Base-by-base conservation (phyloP, 2,329 filamentous ascomycete species). In the Aspergillus sp. region DNA sequence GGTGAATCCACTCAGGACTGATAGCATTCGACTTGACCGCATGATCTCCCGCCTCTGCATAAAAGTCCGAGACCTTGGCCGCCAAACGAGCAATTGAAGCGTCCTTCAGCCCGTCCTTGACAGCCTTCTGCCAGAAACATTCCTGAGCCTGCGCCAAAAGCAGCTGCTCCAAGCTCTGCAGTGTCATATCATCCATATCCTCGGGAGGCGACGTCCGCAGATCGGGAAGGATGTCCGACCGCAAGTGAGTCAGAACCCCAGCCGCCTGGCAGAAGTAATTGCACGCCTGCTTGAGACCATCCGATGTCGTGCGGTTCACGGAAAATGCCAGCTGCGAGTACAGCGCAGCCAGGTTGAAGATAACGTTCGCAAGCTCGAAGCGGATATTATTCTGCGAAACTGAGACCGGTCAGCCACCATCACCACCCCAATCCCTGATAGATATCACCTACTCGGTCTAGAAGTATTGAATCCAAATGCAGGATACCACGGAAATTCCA, bases 51-150 rank as follows among this genome's bases (percentile, higher is more conserved):
- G 93, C 92, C 57, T 88, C 81, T 56, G 88, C 90, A 77, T 98
- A 99, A 47, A 96, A 85, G 71, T 99, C 95, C 2, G 91, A 96
- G 3, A 98, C 92, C 62, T 92, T 88, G 3, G 92, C 92, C 4
- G 95, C 93, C 17, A 99, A 82, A 73, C 96, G 95, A 2, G 95
- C 91, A 63, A 99, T 96, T 0, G 90, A 91, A 1, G 88, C 90
- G 73, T 99, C 95, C 75, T 96, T 97, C 78, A 96, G 87, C 23
- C 89, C 88, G 73, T 97, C 94, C 80, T 96, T 93, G 60, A 96
- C 93, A 0, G 95, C 94, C 74, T 96, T 98, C 68, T 95, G 90
- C 95, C 95, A 99, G 77, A 95, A 98, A 73, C 93, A 98, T 78
- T 99, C 95, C 73, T 99, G 95, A 27, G 90, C 93, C 74, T 99